phyloP scores from a whole-genome alignment of 2,329 filamentous ascomycete genomes.

The Colletotrichum limetticola region DNA sequence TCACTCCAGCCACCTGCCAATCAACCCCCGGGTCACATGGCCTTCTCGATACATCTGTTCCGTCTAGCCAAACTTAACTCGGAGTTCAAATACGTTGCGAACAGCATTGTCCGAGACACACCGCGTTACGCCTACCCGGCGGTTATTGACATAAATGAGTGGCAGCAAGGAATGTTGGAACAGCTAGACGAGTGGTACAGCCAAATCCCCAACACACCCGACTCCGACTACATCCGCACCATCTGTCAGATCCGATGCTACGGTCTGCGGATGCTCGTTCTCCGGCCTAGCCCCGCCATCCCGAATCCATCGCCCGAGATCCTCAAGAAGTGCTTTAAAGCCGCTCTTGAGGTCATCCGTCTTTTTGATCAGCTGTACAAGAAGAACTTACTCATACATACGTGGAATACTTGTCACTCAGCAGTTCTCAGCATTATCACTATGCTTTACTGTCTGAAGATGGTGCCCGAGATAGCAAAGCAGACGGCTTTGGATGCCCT shows the following conservation, averaged over 20 bases:
- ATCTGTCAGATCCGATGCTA: constrained; percentile 59
- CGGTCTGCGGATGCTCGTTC: constrained; percentile 57
- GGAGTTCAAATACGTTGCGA: constrained; percentile 67
- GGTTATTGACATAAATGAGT: constrained; percentile 54
- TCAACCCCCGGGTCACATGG: constrained; percentile 8
- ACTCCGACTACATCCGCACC: constrained; percentile 40
- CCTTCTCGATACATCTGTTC: constrained; percentile 60
- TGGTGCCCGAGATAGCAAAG: constrained; percentile 52
- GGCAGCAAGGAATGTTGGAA: constrained; percentile 55
- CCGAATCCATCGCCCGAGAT: constrained; percentile 55
- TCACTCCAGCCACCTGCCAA: neutral
- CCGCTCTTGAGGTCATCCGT: constrained; percentile 52
- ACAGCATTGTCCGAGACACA: constrained; percentile 59
- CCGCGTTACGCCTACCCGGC: constrained; percentile 61
- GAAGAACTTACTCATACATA: constrained; percentile 56
- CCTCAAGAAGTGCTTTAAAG: constrained; percentile 54
- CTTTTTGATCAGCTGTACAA: constrained; percentile 56
- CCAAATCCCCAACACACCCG: constrained; percentile 10
- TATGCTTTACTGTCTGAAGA: constrained; percentile 62
- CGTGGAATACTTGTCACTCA: constrained; percentile 60
- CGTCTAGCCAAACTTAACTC: constrained; percentile 60
- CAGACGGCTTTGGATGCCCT: constrained; percentile 44
- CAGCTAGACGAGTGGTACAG: constrained; percentile 52
- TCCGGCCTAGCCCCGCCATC: constrained; percentile 63
- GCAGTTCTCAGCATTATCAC: constrained; percentile 60